Conservation (phyloP, 345 rosid species). For the Hibiscus trionum region DNA sequence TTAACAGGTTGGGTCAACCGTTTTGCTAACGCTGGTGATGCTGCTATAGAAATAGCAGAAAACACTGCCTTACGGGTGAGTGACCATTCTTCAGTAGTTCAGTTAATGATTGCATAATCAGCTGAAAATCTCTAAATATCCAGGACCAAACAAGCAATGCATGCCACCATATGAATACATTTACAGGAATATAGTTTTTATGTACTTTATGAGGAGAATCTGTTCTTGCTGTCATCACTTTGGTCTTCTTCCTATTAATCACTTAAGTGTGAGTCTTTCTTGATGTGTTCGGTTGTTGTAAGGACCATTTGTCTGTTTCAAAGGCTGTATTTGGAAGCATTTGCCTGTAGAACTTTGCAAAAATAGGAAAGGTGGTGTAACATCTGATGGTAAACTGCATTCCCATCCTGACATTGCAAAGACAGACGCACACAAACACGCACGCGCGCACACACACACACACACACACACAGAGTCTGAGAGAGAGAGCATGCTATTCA, state of each 20-base stretch:
- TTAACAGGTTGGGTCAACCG: constrained; percentile 97
- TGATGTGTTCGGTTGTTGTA: background rate
- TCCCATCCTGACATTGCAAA: background rate
- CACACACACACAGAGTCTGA: no score
- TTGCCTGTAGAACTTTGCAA: background rate
- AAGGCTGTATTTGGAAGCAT: background rate
- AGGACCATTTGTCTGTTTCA: background rate
- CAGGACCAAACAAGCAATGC: background rate
- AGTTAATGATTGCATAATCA: background rate
- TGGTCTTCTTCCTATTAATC: background rate
- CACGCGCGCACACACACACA: no score
- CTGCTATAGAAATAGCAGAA: constrained; percentile 87
- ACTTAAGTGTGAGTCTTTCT: background rate
- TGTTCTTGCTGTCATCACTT: background rate
- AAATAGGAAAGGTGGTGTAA: background rate
- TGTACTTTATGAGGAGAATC: background rate
- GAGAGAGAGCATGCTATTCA: background rate
- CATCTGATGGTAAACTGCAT: background rate
- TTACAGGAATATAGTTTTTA: background rate
- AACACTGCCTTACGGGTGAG: constrained; percentile 76
- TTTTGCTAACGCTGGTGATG: constrained; percentile 90
- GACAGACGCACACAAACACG: background rate
- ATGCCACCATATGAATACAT: background rate
- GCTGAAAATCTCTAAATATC: background rate
- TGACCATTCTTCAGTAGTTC: background rate